Evolutionary conservation across 2,329 filamentous ascomycete genomes (phyloP), one percentile per base, ranked within the genome.

Genomic region (Drechslerella dactyloides): DNA sequence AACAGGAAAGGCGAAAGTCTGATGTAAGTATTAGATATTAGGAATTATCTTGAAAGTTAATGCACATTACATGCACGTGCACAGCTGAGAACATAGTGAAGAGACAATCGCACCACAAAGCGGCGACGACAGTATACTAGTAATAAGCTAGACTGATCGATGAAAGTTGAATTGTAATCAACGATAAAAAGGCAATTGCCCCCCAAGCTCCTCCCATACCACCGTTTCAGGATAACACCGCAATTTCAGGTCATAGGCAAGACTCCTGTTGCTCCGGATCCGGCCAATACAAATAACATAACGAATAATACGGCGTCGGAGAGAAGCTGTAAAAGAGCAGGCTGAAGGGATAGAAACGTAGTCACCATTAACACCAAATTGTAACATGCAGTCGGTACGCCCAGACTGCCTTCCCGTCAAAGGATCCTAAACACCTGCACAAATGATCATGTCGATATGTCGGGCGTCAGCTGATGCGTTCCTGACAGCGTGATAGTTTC

Each of bases 401-500:
- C 21, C 19, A 51, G 21, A 51, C 5, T 4, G 17, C 10, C 19
- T n/a, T 51, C 17, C 13, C 50, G 10, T 11, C 17, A 17, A 50
- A 50, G 11, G n/a, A 27, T n/a, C 24, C 27, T n/a, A 30, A 27
- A 42, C 27, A 33, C 27, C 11, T 21, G 23, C 4, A 7, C 4
- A n/a, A 4, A 23, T 21, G 15, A 51, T 50, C 33, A 51, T 30
- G 10, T 1, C 50, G 23, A n/a, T 8, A 55, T 50, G 10, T 70
- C 66, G 6, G 66, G 66, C 1, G 59, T 55, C 50, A 64, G 56
- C 10, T 55, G 50, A 46, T 64, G 66, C 8, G 46, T 70, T 24
- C 66, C 66, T 10, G 59, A 64, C 19, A 70, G 44, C 19, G 56
- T 58, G 17, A 70, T 55, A 3, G 59, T 63, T 17, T 63, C 65